Base-by-base conservation (phyloP, 2,329 filamentous ascomycete species). In the Sarocladium strictum region DNA sequence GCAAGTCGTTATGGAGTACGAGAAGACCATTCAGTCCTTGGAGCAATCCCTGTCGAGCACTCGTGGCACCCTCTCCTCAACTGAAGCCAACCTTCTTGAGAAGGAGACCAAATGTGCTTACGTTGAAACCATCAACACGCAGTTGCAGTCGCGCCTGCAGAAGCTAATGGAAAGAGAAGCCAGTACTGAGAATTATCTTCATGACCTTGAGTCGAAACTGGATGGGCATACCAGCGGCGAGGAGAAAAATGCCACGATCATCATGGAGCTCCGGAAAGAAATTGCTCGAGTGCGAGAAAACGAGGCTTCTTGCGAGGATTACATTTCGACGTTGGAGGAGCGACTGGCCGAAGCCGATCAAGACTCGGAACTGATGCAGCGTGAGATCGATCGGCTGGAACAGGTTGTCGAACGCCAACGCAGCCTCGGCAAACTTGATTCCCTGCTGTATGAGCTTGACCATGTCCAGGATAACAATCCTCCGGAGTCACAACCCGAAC, bases 261-360 rank as follows among this genome's bases (percentile, higher is more conserved):
- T 97, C 56, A 75, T 84, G 52, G 91, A 97, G 67, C 76, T 99
- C 53, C 89, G 92, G 52, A 97, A 96, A 66, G 94, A 99, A 72
- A 86, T 99, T 57, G 79, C 87, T 23, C 86, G 93, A 40, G 83
- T 92, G 15, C 85, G 92, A 50, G 94, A 97, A 64, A 97, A 91
- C 62, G 94, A 99, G 72, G 82, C 86, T 3, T 87, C 87, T 37
- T 91, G 86, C 61, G 94, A 99, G 68, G 94, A 97, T 60, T 99
- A 99, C 69, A 97, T 99, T 53, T 96, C 93, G 1, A 97, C 92
- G 0, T 76, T 99, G 11, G 94, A 99, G 67, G 94, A 97, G 72
- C 87, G 93, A 21, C 80, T 99, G 9, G 94, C 94, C 1, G 94
- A 99, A 70, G 87, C 93, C 2, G 94, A 99, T 64, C 93, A 97